Percentiles rank a stretch among this genome's conserved stretches.
Conservation (phyloP, 1,139 yeast species). For the Ogataea hybrid region DNA sequence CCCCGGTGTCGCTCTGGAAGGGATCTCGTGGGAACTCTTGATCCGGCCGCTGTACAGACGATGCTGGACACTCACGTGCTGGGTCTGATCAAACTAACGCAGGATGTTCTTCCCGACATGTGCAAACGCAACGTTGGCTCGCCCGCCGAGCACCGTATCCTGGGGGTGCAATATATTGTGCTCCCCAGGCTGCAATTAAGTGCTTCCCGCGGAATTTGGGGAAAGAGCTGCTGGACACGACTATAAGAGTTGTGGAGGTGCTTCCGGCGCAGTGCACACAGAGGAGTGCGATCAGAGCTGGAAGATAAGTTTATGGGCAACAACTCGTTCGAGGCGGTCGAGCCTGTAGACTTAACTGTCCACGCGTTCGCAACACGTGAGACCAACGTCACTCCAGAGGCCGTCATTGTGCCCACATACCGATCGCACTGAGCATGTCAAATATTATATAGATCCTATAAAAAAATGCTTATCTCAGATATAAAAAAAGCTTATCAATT, state of each 20-base stretch:
- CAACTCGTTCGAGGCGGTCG: constrained; percentile 71
- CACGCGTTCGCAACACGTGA: constrained; percentile 68
- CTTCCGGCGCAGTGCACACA: constrained; percentile 87
- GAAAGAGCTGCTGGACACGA: constrained; percentile 76
- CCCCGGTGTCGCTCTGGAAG: constrained; percentile 76
- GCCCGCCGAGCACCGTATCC: constrained; percentile 90
- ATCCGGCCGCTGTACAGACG: constrained; percentile 51
- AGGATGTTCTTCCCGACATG: constrained; percentile 60
- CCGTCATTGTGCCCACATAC: constrained; percentile 71
- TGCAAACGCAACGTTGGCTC: constrained; percentile 67
- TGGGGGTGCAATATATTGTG: constrained; percentile 83
- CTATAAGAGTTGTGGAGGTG: constrained; percentile 75
- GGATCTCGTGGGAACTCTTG: constrained; percentile 60
- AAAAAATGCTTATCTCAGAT: neutral
- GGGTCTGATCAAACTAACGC: constrained; percentile 70
- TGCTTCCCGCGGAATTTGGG: constrained; percentile 76
- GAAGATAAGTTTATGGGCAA: constrained; percentile 70
- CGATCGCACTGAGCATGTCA: constrained; percentile 41
- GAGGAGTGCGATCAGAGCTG: constrained; percentile 72
- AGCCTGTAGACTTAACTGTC: constrained; percentile 78
- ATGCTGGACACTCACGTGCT: constrained; percentile 74
- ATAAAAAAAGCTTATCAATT: constrained; percentile 2
- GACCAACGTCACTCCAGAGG: constrained; percentile 77
- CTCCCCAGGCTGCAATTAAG: constrained; percentile 80
- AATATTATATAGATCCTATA: neutral